Percentiles rank a stretch among this genome's conserved stretches.
Evolutionary conservation across 2,329 filamentous ascomycete genomes (phyloP).

Genomic region (Alternaria alternata): DNA sequence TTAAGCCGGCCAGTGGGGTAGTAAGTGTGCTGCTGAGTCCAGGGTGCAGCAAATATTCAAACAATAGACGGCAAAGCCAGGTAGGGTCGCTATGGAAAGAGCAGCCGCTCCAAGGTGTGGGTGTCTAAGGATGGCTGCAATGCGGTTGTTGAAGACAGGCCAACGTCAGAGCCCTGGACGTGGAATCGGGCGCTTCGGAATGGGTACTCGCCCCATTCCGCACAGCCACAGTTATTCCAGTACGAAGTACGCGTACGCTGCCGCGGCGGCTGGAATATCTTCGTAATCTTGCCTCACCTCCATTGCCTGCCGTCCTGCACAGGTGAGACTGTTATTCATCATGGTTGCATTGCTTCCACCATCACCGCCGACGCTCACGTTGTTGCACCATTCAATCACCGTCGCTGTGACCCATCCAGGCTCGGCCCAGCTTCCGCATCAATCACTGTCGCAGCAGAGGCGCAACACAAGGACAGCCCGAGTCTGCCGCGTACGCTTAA

Average conservation of each 20-base stretch:
- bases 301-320: not conserved
- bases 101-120: conserved; percentile 16
- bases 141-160: conserved; percentile 7
- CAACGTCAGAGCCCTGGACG: conserved; percentile 18
- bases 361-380: not conserved
- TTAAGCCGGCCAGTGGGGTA: conserved; percentile 20
- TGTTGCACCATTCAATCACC: not conserved
- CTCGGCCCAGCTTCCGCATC: conserved; percentile 8
- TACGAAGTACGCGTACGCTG: conserved; percentile 13
- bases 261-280: conserved; percentile 1
- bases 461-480: conserved; percentile 5
- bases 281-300: not conserved
- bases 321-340: not conserved
- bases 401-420: conserved; percentile 3
- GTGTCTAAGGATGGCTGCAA: conserved; percentile 15
- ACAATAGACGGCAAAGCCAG: conserved; percentile 10
- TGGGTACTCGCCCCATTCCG: conserved; percentile 12
- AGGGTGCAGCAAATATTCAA: conserved; percentile 2
- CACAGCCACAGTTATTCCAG: conserved; percentile 28
- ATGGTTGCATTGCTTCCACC: not conserved
- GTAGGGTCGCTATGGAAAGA: conserved; percentile 7
- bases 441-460: conserved; percentile 1
- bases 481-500: conserved; percentile 16
- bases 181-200: conserved; percentile 17
- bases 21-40: conserved; percentile 18